Evolutionary conservation across 2,329 filamentous ascomycete species (phyloP), one percentile per base, ranked within the genome.

Genomic region (Dendryphion nanum): DNA sequence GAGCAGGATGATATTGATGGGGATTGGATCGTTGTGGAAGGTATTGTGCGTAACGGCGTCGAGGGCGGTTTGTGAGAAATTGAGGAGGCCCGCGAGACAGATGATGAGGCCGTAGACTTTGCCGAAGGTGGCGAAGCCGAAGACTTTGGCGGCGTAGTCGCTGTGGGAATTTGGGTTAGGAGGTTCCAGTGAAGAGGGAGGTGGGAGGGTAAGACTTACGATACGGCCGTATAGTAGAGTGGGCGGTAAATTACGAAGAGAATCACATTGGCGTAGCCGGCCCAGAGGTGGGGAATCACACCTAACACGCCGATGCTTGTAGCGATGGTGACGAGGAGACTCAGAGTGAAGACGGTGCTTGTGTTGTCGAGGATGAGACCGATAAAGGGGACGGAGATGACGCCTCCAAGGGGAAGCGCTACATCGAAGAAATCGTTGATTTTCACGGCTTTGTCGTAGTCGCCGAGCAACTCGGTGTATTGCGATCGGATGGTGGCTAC

Each of bases 31-130:
- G 4, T 82, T 80, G 16, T 72, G 53, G 57, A 91, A 95, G 0
- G 75, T 75, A 39, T 79, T 73, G 57, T 94, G 86, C 28, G 89
- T 89, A 23, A 91, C 62, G 17, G 83, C 79, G 62, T 95, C 89
- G 21, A 95, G 73, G 0, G 79, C 88, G 4, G 83, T 84, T 69
- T 95, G 89, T 1, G 79, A 79, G 57, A 96, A 90, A 66, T 94
- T 95, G 56, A 89, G 76, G 1, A 95, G 63, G 0, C 90, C 89
- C 0, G 89, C 84, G 2, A 93, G 69, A 65, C 87, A 94, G 51
- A 95, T 95, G 49, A 95, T 86, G 15, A 90, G 76, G 8, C 89
- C 89, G 65, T 95, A 95, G n/a, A 96, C 89, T 40, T 87, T 95
- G 31, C 89, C 90, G 52, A 95, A 95, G 0, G 89, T 95, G 44